Evolutionary conservation across 495 filamentous ascomycete species (phyloP).

Genomic region (Evernia prunastri): DNA sequence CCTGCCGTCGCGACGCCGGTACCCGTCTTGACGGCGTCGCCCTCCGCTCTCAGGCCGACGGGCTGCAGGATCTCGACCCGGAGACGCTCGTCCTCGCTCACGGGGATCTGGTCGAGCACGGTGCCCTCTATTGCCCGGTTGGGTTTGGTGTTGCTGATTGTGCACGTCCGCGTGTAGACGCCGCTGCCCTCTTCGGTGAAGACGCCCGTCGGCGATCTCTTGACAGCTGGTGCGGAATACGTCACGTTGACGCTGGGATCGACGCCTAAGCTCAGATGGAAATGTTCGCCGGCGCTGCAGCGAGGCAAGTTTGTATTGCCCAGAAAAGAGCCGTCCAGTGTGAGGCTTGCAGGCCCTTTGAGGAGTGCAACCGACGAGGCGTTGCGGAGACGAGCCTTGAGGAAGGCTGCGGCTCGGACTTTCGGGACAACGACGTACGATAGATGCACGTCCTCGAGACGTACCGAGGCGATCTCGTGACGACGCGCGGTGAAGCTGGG

Average conservation of each 20-base stretch:
- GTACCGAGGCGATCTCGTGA: slow-evolving; percentile 41
- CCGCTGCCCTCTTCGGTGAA: slow-evolving; percentile 53
- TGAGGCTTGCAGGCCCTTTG: slow-evolving; percentile 53
- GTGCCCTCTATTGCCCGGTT: slow-evolving; percentile 43
- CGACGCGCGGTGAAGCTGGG: slow-evolving; percentile 38
- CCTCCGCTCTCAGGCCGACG: slow-evolving; percentile 42
- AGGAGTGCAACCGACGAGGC: slow-evolving; percentile 52
- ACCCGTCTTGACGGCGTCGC: slow-evolving; percentile 37
- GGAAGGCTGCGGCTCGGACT: slow-evolving; percentile 57
- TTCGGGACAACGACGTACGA: slow-evolving; percentile 58
- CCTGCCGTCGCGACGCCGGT: slow-evolving; percentile 17
- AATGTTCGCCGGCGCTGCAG: slow-evolving; percentile 53
- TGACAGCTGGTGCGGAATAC: slow-evolving; percentile 57
- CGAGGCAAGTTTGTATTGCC: slow-evolving; percentile 53
- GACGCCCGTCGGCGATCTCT: slow-evolving; percentile 44
- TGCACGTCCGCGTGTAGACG: slow-evolving; percentile 50
- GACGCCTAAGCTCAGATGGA: slow-evolving; percentile 57
- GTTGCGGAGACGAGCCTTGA: slow-evolving; percentile 58
- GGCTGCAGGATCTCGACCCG: slow-evolving; percentile 49
- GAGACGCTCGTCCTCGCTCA: slow-evolving; percentile 59
- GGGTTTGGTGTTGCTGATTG: slow-evolving; percentile 53
- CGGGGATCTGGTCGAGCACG: slow-evolving; percentile 61
- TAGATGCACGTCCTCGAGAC: slow-evolving; percentile 33
- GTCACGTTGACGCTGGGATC: slow-evolving; percentile 56
- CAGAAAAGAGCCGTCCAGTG: slow-evolving; percentile 62